A percentile compares a stretch with the other conserved stretches of the same genome.
Conservation (phyloP, 106 monocot species). For the Phalaenopsis aphrodite region DNA sequence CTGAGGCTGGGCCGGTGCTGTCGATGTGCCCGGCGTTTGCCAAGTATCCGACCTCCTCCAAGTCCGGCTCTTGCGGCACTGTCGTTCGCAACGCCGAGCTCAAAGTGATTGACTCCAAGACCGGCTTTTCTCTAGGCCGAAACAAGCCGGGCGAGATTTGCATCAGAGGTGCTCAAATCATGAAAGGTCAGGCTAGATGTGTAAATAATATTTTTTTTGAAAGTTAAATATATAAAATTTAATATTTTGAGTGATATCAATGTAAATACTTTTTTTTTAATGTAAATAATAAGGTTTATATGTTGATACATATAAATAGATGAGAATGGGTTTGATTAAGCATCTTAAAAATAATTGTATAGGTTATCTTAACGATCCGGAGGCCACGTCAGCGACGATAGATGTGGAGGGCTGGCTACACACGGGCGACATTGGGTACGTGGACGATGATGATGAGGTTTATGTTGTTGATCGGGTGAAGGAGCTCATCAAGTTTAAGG, state of each 20-base stretch:
- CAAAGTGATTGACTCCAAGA: conserved; percentile 53
- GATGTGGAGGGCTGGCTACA: conserved; percentile 91
- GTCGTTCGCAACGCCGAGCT: conserved; percentile 66
- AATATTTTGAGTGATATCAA: no score
- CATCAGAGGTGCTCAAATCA: conserved; percentile 67
- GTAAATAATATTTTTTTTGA: no score
- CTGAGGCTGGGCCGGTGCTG: conserved; percentile 67
- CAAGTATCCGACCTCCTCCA: conserved; percentile 26
- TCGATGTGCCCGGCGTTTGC: conserved; percentile 72
- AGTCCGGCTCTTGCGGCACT: conserved; percentile 60
- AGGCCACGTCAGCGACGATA: conserved; percentile 61
- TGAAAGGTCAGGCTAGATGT: conserved; percentile 33
- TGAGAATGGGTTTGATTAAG: no score
- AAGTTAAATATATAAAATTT: no score
- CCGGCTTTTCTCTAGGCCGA: conserved; percentile 42
- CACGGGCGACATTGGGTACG: conserved; percentile 87
- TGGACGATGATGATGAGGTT: conserved; percentile 89
- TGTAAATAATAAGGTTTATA: no score
- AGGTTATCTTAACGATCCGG: conserved; percentile 84
- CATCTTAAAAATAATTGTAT: no score
- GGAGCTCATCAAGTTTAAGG: conserved; percentile 98
- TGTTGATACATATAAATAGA: no score
- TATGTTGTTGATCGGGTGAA: conserved; percentile 95
- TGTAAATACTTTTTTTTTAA: no score
- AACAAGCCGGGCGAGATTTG: conserved; percentile 69